phyloP scores from a whole-genome alignment of 257 asterid genomes.

The Salvia rosmarinus region DNA sequence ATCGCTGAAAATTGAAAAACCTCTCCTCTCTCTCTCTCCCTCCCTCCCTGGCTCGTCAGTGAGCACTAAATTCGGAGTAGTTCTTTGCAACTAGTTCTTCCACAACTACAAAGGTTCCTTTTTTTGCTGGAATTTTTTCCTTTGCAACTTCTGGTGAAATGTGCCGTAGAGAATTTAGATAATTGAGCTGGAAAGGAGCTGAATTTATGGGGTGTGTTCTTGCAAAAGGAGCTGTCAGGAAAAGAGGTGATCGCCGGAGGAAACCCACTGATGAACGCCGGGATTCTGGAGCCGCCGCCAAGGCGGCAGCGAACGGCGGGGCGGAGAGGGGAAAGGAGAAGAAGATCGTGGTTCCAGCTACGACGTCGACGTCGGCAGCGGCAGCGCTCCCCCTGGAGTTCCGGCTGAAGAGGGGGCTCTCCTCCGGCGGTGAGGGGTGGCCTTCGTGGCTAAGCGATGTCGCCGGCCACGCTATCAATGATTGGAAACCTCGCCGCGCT shows the following conservation, averaged over 20 bases:
- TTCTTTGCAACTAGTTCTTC: slow-evolving; percentile 20
- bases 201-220: slow-evolving; percentile 67
- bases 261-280: not conserved
- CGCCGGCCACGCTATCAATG: slow-evolving; percentile 82
- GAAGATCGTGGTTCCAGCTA: slow-evolving; percentile 36
- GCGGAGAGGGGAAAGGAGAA: slow-evolving; percentile 28
- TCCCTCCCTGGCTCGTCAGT: not conserved
- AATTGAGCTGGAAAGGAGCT: slow-evolving; percentile 10
- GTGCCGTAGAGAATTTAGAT: slow-evolving; percentile 27
- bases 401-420: slow-evolving; percentile 44
- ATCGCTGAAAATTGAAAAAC: not conserved
- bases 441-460: slow-evolving; percentile 82
- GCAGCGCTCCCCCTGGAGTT: slow-evolving; percentile 39
- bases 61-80: slow-evolving; percentile 36
- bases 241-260: slow-evolving; percentile 42
- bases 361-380: slow-evolving; percentile 18
- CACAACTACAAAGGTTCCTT: slow-evolving; percentile 12
- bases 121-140: not conserved
- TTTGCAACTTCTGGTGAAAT: slow-evolving; percentile 19
- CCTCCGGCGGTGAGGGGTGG: slow-evolving; percentile 61
- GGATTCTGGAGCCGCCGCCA: slow-evolving; percentile 31
- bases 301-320: slow-evolving; percentile 26
- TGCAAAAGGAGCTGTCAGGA: slow-evolving; percentile 43
- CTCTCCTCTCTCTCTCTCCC: slow-evolving; percentile 8
- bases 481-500: slow-evolving; percentile 93